phyloP scores from a whole-genome alignment of 2,329 filamentous ascomycete genomes.

The Scytalidium sp. region DNA sequence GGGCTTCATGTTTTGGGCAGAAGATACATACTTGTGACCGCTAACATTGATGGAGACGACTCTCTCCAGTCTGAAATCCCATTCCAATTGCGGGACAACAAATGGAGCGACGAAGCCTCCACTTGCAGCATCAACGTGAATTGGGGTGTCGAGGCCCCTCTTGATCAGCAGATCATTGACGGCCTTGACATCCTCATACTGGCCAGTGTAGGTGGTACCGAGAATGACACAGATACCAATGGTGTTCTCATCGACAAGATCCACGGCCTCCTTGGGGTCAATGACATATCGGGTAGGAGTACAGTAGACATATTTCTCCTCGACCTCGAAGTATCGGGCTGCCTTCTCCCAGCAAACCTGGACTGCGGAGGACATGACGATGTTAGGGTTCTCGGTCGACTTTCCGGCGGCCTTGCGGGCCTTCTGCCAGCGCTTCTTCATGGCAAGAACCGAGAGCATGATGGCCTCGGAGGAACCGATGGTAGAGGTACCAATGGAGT shows the following conservation, averaged over 20 bases:
- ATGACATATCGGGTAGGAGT: conserved; percentile 59
- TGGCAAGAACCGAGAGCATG: conserved; percentile 79
- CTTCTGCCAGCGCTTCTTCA: conserved; percentile 95
- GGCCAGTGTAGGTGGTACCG: conserved; percentile 90
- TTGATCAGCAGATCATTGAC: conserved; percentile 84
- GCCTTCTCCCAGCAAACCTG: conserved; percentile 98
- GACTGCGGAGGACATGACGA: conserved; percentile 93
- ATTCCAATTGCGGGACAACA: conserved; percentile 75
- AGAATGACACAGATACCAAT: conserved; percentile 93
- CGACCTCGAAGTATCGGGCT: conserved; percentile 85
- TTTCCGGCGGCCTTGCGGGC: conserved; percentile 80
- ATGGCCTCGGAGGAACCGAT: conserved; percentile 89
- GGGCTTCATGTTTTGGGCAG: neutral
- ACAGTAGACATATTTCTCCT: conserved; percentile 77
- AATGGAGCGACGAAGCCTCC: conserved; percentile 95
- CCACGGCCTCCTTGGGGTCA: conserved; percentile 59
- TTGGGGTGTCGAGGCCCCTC: conserved; percentile 73
- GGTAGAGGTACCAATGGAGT: conserved; percentile 81
- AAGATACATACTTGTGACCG: conserved; percentile 73
- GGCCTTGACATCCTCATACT: conserved; percentile 91
- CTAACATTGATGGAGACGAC: conserved; percentile 94
- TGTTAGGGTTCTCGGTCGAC: conserved; percentile 76
- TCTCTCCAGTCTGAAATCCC: conserved; percentile 88
- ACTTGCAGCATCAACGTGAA: conserved; percentile 90
- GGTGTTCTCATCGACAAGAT: conserved; percentile 63